Evolutionary conservation across 2,329 filamentous ascomycete genomes (phyloP), one percentile per base, ranked within the genome.

Genomic region (Didymella glomerata): DNA sequence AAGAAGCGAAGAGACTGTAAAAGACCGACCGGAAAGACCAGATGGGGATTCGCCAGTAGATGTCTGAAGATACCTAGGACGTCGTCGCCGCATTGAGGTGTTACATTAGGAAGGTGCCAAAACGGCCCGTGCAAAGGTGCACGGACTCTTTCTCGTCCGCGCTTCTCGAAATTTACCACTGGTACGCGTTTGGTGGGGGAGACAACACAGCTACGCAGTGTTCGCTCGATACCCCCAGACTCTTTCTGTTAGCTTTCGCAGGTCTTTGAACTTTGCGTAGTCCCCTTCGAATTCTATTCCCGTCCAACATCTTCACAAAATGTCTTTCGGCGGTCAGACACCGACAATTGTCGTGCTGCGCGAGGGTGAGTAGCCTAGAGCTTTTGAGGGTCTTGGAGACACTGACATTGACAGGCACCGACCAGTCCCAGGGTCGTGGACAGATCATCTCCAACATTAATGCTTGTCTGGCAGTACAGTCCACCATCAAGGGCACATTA

Each of bases 381-480:
- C 64, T 71, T 57, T 41, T 56, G 49, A 18, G 47, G 46, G 27
- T 25, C 18, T 41, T 27, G n/a, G 38, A 63, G 41, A 54, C 56
- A 55, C 70, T 77, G 54, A 76, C 52, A 40, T 45, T 36, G 54
- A 38, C 73, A 97, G 95, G 95, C 73, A 99, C 95, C 82, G 95
- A 99, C 80, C 88, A 93, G 72, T 98, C 95, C 53, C 95, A 99
- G 81, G 95, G 95, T 74, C 95, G 96, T 79, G 93, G 93, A 54
- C 95, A 99, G 82, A 90, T 99, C 73, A 82, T 99, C 73, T 96
- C 94, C 72, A 99, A 99, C 81, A 98, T 99, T 83, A 97, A 97
- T 83, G 95, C 95, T 68, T 99, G 95, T 79, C 85, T 97, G 71
- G 94, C 95, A 24, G 93, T 99, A 40, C 95, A 99, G 82, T 86